Evolutionary conservation across 331 rosid genomes (phyloP), one percentile per base, ranked within the genome.

Genomic region (Ulmus americana): DNA sequence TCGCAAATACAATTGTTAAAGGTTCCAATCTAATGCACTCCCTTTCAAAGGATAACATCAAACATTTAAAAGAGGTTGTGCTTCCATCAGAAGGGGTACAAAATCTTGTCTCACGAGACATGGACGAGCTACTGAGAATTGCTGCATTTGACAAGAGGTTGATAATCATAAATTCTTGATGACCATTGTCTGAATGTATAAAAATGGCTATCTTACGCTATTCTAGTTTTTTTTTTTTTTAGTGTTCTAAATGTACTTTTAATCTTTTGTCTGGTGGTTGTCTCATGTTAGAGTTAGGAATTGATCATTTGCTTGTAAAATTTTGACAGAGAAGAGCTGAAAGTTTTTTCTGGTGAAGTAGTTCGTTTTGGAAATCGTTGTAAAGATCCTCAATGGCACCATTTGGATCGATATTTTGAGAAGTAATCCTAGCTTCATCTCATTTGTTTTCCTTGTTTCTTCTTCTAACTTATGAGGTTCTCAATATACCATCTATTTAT

Each of bases 301-400:
- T 14, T 76, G 55, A 64, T 76, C 52, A 22, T 79, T 75, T 63
- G 77, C 71, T 76, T 79, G n/a, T 80, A 57, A 68, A 64, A 59
- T 78, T 75, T 76, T 82, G 82, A 73, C 99, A 94, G 99, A 81
- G 97, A 94, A 74, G 97, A 94, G 65, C 80, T 94, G 78, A 85
- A 81, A 78, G 79, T 90, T 42, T 94, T 94, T 79, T 82, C 88
- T 4, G 89, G 99, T 53, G 99, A 94, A 84, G 97, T 94, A 69
- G 95, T 94, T 39, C 97, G 99, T 20, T 94, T 94, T 78, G 99
- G 99, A 72, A 94, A 94, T 85, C 96, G 95, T 60, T 94, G 99
- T 71, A 90, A 87, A 82, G 97, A 94, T 84, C 99, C 99, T 74
- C 99, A 94, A 65, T 94, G 99, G 99, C 99, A 94, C 76, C 79